Evolutionary conservation across 805 yeast species (phyloP), one percentile per base, ranked within the genome.

Genomic region (Schwanniomyces occidentalis): DNA sequence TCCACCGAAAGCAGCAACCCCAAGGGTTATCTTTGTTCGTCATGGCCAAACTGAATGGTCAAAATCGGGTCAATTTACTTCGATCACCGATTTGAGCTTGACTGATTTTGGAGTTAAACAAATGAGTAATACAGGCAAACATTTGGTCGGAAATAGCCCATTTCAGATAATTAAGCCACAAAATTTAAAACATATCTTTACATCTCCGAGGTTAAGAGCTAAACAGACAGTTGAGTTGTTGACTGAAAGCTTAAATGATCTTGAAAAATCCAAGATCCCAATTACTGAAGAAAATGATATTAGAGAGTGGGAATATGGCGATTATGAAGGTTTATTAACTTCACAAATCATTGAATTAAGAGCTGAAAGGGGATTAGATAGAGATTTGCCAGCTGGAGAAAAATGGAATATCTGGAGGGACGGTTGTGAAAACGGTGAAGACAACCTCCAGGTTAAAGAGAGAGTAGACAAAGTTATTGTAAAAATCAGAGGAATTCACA

Each of bases 1-100:
- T 20, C 30, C 30, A 33, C 26, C 32, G 6, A 51, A 50, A 38
- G 45, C 46, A 4, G 52, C 73, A 24, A 71, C 85, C 8, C 90
- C 90, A 19, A 73, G 90, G 58, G 75, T 83, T 32, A 71, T 83
- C 16, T 76, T 83, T 45, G 75, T 83, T 32, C 87, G 93, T 56
- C 93, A 85, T 48, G 91, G 91, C 48, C 96, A 90, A 65, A 90
- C 98, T 2, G 95, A 82, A 59, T 90, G 98, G 98, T 90, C 97
- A 29, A 81, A 85, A 52, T 75, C 89, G 2, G 98, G 98, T 16
- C 95, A 87, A 57, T 83, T 86, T 63, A 91, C 98, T 4, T 87
- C 96, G 2, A 46, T 69, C 27, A 91, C 98, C 1, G 97, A 91
- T 49, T 55, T 91, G 12, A 79, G 80, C 7, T 73, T 91, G 52